These are phyloP conservation scores for Aspergillus neotritici DNA, from an alignment of 2,329 filamentous ascomycete species.

Conservation along the genomic window DNA sequence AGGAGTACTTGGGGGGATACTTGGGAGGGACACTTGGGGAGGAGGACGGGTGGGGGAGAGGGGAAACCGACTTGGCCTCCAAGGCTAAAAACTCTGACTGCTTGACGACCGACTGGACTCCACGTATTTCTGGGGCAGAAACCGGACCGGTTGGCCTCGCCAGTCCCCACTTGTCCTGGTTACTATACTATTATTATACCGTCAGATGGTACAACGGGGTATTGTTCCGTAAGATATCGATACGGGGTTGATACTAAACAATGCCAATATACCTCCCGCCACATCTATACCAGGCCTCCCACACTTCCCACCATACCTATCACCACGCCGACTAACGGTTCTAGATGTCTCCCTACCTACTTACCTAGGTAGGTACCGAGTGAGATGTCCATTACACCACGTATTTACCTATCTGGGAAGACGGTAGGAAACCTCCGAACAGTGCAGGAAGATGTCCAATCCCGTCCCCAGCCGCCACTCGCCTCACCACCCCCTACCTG, in stretches of 20 bases:
- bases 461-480: neutral
- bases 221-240: neutral
- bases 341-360: no score
- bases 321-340: no score
- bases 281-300: no score
- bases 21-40: constrained; percentile 14
- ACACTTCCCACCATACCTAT: no score
- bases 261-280: no score
- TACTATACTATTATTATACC: no score
- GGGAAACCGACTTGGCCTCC: neutral
- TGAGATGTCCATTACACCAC: no score
- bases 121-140: constrained; percentile 20
- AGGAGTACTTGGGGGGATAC: constrained; percentile 10
- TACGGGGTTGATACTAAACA: no score
- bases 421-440: neutral
- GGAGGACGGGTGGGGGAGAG: constrained; percentile 14
- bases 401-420: no score
- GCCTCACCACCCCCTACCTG: constrained; percentile 6
- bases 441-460: neutral
- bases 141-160: constrained; percentile 11
- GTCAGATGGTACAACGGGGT: constrained; percentile 1
- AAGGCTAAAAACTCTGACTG: constrained; percentile 11
- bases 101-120: constrained; percentile 15
- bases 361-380: no score
- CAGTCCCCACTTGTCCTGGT: neutral